Evolutionary conservation across 1,139 yeast species (phyloP), one percentile per base, ranked within the genome.

Genomic region (Yamadazyma conglobata): DNA sequence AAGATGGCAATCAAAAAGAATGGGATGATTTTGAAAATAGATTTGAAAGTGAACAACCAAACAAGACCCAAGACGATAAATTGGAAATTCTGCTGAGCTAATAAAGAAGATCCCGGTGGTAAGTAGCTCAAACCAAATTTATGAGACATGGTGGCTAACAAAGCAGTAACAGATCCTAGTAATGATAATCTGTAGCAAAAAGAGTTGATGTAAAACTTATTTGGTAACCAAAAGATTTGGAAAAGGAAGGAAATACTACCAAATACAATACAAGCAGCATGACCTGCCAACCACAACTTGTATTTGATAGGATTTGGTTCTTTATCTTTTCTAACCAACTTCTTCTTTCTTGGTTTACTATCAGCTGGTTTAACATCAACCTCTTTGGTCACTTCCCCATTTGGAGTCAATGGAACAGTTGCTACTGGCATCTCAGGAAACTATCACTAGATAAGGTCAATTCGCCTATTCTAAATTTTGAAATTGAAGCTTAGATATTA

Each of bases 71-170:
- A 60, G 5, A 73, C 42, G 39, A 77, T 55, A 46, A 70, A 74
- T 50, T 82, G 91, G 62, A 79, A 79, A 54, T 81, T 81, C 42
- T 77, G 84, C 26, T 82, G 78, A 11, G 85, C 73, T 28, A 80
- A 44, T 48, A 83, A 61, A 8, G 81, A 69, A 29, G 73, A 62
- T 46, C 72, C 64, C 9, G 77, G 66, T 7, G 89, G 88, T 40
- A 70, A 56, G 32, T 64, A 64, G 17, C 52, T 53, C 31, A 70
- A 50, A 10, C 79, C 79, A 60, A 76, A 80, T 41, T 72, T 75
- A 33, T 80, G 81, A 25, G 72, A 51, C 34, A 75, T 61, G 1
- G 86, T 70, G 23, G 78, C 60, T 1, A 69, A 44, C 45, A 78
- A 69, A 2, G 88, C 66, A n/a, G 59, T 36, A 22, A 74, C 52